Evolutionary conservation across 1,284 basidiomycete species (phyloP).

Genomic region (Malassezia furfur): DNA sequence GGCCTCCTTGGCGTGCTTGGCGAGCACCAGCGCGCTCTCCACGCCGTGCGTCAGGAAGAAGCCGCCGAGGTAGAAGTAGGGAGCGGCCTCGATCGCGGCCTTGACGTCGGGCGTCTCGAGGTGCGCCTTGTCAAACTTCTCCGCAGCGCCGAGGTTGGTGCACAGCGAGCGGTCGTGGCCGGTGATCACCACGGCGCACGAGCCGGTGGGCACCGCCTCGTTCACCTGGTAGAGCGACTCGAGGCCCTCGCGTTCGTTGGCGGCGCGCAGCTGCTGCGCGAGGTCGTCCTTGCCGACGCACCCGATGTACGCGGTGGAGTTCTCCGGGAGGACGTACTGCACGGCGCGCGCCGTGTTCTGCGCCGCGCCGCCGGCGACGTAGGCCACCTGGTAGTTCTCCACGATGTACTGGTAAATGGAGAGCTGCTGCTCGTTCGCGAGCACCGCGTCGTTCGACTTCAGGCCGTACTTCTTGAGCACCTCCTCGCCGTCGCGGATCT

Average conservation of each 20-base stretch:
- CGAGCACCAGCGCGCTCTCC: slow-evolving; percentile 64
- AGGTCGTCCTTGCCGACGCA: slow-evolving; percentile 87
- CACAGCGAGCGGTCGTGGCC: slow-evolving; percentile 88
- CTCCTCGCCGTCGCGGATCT: slow-evolving; percentile 60
- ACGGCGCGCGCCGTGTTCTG: slow-evolving; percentile 94
- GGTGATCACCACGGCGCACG: slow-evolving; percentile 91
- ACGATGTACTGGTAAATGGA: slow-evolving; percentile 71
- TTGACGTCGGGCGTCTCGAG: slow-evolving; percentile 69
- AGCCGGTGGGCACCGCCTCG: slow-evolving; percentile 79
- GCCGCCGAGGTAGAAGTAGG: slow-evolving; percentile 88
- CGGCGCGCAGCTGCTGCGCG: slow-evolving; percentile 77
- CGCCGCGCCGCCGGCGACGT: slow-evolving; percentile 91
- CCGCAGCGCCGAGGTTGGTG: slow-evolving; percentile 79
- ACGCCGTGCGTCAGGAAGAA: slow-evolving; percentile 94
- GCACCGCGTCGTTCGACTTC: slow-evolving; percentile 91
- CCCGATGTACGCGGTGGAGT: slow-evolving; percentile 88
- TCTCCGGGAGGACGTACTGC: slow-evolving; percentile 60
- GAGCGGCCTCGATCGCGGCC: slow-evolving; percentile 66
- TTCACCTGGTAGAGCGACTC: slow-evolving; percentile 80
- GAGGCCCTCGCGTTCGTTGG: slow-evolving; percentile 87
- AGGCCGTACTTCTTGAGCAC: slow-evolving; percentile 83
- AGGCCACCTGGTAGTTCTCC: slow-evolving; percentile 67
- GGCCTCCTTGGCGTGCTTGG: slow-evolving; percentile 66
- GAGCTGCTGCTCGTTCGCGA: slow-evolving; percentile 79
- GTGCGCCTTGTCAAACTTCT: slow-evolving; percentile 74